phyloP scores from a whole-genome alignment of 2,329 filamentous ascomycete genomes.

The Drechslera avenae region DNA sequence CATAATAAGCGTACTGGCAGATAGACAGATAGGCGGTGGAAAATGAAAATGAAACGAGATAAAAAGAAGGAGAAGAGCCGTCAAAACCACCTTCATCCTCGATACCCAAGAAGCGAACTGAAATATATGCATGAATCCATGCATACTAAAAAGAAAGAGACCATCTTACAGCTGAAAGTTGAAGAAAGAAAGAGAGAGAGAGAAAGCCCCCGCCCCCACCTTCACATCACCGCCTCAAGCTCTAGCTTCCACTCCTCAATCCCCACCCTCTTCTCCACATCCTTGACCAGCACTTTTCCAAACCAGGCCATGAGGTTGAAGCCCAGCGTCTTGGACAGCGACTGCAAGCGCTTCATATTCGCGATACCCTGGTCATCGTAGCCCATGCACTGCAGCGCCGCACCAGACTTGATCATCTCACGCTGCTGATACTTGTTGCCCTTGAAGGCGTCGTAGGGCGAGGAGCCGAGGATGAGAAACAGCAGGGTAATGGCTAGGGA shows the following conservation, averaged over 20 bases:
- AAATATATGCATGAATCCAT: too few species aligned
- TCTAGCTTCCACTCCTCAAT: slow-evolving; percentile 37
- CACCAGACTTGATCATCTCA: slow-evolving; percentile 52
- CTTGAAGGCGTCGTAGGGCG: slow-evolving; percentile 49
- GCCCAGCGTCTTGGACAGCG: slow-evolving; percentile 30
- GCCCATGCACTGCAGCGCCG: slow-evolving; percentile 47
- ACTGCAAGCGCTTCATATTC: slow-evolving; percentile 39
- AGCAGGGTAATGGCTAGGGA: slow-evolving; percentile 53
- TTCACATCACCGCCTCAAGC: slow-evolving; percentile 7
- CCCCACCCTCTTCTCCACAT: slow-evolving; percentile 36
- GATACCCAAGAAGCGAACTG: too few species aligned
- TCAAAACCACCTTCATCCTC: too few species aligned
- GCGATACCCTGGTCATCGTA: slow-evolving; percentile 43
- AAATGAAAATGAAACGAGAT: not conserved
- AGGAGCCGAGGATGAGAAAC: slow-evolving; percentile 49
- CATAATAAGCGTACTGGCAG: too few species aligned
- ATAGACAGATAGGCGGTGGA: too few species aligned
- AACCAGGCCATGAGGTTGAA: slow-evolving; percentile 45
- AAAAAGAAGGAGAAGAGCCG: not conserved
- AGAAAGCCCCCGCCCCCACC: not conserved
- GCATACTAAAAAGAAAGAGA: too few species aligned
- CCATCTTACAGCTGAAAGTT: too few species aligned
- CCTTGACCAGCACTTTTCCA: slow-evolving; percentile 43
- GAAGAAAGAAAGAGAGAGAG: not conserved
- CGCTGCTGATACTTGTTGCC: slow-evolving; percentile 50